A percentile compares a stretch with the other conserved stretches of the same genome.
Evolutionary conservation across 441 rosid genomes (phyloP).

Genomic region (Croton laevigatus): DNA sequence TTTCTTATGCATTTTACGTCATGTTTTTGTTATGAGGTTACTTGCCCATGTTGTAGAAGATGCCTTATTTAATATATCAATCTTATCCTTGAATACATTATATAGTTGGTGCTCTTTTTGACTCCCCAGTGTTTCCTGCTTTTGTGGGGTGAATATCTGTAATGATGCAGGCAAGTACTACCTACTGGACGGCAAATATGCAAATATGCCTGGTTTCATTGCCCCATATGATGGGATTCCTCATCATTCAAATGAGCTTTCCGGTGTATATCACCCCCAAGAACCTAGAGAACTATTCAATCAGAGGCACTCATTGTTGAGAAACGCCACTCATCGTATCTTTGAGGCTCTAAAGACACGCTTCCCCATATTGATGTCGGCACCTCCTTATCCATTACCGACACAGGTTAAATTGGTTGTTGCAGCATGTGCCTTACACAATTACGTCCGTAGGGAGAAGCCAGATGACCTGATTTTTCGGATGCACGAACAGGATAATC

Average conservation of each 20-base stretch:
- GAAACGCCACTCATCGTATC: slow-evolving; percentile 43
- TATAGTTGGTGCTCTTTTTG: background rate
- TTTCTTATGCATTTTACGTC: background rate
- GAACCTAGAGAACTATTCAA: slow-evolving; percentile 70
- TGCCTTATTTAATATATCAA: slow-evolving; percentile 3
- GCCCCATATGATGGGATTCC: slow-evolving; percentile 59
- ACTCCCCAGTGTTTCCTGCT: slow-evolving; percentile 12
- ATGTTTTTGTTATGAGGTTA: background rate
- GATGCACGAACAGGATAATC: slow-evolving; percentile 43
- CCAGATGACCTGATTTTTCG: slow-evolving; percentile 71
- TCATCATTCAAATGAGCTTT: slow-evolving; percentile 36
- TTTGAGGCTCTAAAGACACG: slow-evolving; percentile 77
- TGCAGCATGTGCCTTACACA: slow-evolving; percentile 84
- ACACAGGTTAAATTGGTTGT: slow-evolving; percentile 89
- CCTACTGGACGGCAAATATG: slow-evolving; percentile 60
- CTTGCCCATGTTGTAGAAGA: background rate
- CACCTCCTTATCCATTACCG: slow-evolving; percentile 89
- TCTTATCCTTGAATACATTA: background rate
- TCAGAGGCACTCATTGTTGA: slow-evolving; percentile 60
- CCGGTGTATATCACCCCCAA: slow-evolving; percentile 46
- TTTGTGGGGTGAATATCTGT: slow-evolving; percentile 13
- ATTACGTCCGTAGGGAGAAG: slow-evolving; percentile 70
- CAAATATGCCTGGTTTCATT: slow-evolving; percentile 71
- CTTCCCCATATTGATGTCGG: slow-evolving; percentile 72
- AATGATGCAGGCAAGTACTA: slow-evolving; percentile 72